Base-by-base conservation (phyloP, 2,329 filamentous ascomycete genomes). In the Paecilomyces sp. region DNA sequence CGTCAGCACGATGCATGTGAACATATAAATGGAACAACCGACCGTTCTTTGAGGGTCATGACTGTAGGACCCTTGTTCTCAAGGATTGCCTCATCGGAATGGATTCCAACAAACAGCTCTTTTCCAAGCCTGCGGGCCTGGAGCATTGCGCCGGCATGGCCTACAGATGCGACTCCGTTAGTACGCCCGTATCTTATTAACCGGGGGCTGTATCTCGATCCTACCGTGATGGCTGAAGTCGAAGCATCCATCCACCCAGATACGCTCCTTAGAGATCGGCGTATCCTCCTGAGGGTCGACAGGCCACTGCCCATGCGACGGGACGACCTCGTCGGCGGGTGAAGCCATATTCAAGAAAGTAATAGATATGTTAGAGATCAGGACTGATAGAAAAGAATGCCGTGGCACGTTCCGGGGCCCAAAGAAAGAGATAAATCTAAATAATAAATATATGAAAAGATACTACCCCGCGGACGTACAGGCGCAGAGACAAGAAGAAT, bases 211-310 rank as follows among this genome's bases (percentile, higher is more conserved):
- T 56, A 52, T n/a, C 25, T 41, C 18, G 18, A 22, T 60, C 79
- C 66, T 76, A 91, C 90, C 94, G 74, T 97, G 94, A 75, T 99
- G 94, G 78, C 92, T 95, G 78, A 99, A 99, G 80, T 99, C 94
- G 79, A 97, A 99, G 82, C 94, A 99, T 63, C 94, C 94, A 74
- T 99, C 94, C 28, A 99, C 90, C 95, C 95, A 99, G 70, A 99
- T 90, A 66, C 93, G 87, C 68, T 90, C 86, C 60, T 88, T 82
- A 28, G 76, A 78, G 54, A 88, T 79, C 1, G 78, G 71, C 51
- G 83, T 72, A 69, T 85, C 83, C 50, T 86, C 77, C 72, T 88
- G 85, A 11, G 85, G 85, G 65, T 83, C 83, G 47, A 85, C 83
- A n/a, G 85, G 85, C 85, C 85, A 88, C 64, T 84, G 69, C 57